Evolutionary conservation across 768 basidiomycete genomes (phyloP).

Genomic region (Sporobolomyces pararoseus): DNA sequence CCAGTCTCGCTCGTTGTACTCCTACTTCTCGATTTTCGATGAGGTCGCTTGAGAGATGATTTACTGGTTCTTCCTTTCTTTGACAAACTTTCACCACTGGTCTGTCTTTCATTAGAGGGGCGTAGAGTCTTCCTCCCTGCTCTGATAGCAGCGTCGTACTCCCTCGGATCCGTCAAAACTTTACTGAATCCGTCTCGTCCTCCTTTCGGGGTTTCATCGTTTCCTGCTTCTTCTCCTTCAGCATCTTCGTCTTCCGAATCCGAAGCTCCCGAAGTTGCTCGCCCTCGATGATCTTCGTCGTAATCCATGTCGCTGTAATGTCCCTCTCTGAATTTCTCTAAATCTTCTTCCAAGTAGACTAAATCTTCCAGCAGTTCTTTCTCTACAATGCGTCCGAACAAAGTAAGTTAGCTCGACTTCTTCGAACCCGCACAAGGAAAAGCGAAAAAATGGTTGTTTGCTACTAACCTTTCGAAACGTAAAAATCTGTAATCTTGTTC

Average conservation of each 20-base stretch:
- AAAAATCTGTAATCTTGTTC: slow-evolving; percentile 73
- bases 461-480: slow-evolving; percentile 59
- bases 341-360: slow-evolving; percentile 48
- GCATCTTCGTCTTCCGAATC: slow-evolving; percentile 32
- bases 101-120: neutral
- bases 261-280: slow-evolving; percentile 18
- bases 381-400: slow-evolving; percentile 49
- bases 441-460: neutral
- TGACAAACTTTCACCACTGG: neutral
- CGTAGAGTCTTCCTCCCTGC: slow-evolving; percentile 20
- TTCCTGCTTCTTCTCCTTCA: slow-evolving; percentile 5
- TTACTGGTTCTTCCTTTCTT: neutral
- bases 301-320: slow-evolving; percentile 30
- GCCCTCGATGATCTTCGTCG: slow-evolving; percentile 1
- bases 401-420: neutral
- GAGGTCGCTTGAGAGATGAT: neutral
- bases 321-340: slow-evolving; percentile 49
- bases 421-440: neutral
- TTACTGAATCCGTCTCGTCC: slow-evolving; percentile 26
- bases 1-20: slow-evolving; percentile 28
- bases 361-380: slow-evolving; percentile 57
- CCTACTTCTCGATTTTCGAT: neutral
- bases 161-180: slow-evolving; percentile 29
- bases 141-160: slow-evolving; percentile 31
- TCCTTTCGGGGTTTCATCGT: neutral